Evolutionary conservation across 345 rosid species (phyloP), one percentile per base, ranked within the genome.

Genomic region (Salix udensis): DNA sequence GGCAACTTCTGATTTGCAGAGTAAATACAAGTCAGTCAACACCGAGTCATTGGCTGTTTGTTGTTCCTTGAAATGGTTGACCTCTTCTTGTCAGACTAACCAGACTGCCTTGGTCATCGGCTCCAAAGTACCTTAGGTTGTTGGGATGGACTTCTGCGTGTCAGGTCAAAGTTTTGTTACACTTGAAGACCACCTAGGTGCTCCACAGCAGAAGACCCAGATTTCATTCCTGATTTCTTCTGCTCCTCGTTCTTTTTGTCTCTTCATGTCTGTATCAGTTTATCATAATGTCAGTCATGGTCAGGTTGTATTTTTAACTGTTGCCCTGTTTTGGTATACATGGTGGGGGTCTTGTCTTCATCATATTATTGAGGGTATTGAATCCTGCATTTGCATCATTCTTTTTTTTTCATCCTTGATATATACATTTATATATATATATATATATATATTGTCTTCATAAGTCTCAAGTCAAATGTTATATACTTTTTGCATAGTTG

Each of bases 351-450:
- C 79, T 37, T 50, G 70, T 69, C 79, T 18, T 50, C 72, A 58
- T 70, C 82, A 73, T 76, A 78, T 78, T 70, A 70, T 76, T 78
- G 82, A 77, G 70, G 77, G 84, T 70, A 75, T 74, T 70, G 36
- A 79, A 81, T 81, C 76, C 64, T 80, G 82, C 82, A 71, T 74
- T 74, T 77, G 81, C 87, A 85, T 85, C 36, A 48, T 80, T 83
- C 62, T 73, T 74, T 67, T 76, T 76, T 67, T 71, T 48, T 31
- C 70, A 31, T 30, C 15, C 42, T 34, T 4, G 36, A 31, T 31
- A 31, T 34, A 24, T 24, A 24, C 26, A 24, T 24, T 24, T 24
- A 24, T 24, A 28, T 28, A 31, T 31, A 31, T 4, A 31, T 31
- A 0, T 31, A 31, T 31, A 34, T 34, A 34, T 34, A 34, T 34